Evolutionary conservation across 495 filamentous ascomycete genomes (phyloP).

Genomic region (Penicillium subrubescens): DNA sequence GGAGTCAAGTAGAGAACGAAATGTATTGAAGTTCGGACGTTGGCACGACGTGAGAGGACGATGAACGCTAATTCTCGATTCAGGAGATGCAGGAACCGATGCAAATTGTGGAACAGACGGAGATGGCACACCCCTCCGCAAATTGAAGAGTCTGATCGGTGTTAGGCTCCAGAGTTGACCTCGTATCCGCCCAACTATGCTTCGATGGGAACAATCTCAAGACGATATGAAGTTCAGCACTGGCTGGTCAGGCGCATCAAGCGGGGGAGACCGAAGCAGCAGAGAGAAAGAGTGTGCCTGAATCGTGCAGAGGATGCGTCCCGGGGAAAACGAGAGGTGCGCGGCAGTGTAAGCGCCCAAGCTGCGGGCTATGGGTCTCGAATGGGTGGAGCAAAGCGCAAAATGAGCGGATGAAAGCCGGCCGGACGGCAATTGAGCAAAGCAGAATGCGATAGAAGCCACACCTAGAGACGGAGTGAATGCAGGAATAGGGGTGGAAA

Average conservation of each 20-base stretch:
- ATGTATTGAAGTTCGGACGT: neutral
- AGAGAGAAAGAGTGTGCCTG: constrained; percentile 3
- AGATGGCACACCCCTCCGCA: constrained; percentile 9
- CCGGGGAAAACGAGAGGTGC: constrained; percentile 18
- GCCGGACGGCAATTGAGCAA: constrained; percentile 8
- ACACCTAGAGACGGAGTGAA: constrained; percentile 14
- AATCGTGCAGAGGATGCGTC: constrained; percentile 9
- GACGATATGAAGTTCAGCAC: neutral
- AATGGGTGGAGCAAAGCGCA: constrained; percentile 1
- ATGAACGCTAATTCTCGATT: neutral
- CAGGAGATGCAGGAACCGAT: neutral
- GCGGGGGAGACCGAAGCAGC: constrained; percentile 8
- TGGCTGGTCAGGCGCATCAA: constrained; percentile 10
- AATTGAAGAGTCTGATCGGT: constrained; percentile 6
- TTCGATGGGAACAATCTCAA: constrained; percentile 1
- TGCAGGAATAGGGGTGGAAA: constrained; percentile 14
- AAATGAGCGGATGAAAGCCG: constrained; percentile 23
- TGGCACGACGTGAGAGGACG: neutral
- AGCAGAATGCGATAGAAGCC: constrained; percentile 3
- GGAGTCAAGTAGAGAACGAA: constrained; percentile 2
- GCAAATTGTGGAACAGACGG: constrained; percentile 2
- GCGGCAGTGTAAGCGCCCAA: constrained; percentile 28
- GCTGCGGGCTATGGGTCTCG: constrained; percentile 9
- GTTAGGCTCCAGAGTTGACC: constrained; percentile 8
- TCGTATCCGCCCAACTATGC: constrained; percentile 6